Base-by-base conservation (phyloP, 2,329 filamentous ascomycete genomes). In the Didymellaceae sp. region DNA sequence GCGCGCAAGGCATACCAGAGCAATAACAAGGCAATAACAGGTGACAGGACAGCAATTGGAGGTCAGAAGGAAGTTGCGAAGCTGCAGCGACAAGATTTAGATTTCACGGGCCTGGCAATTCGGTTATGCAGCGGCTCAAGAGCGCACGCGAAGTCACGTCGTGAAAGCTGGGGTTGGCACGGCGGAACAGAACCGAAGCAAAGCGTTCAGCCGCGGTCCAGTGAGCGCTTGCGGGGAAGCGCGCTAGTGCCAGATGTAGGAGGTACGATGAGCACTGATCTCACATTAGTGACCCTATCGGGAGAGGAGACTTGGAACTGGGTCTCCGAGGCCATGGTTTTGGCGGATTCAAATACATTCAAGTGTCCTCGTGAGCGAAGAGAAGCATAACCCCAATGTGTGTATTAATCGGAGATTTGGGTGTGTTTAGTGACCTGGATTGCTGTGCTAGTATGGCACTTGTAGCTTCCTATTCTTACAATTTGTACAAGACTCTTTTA, bases 81-180 rank as follows among this genome's bases (percentile, higher is more conserved):
- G 38, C 26, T 52, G 48, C 38, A 45, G 48, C 37, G 18, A 28
- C 43, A n/a, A 24, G 26, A 17, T 9, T 10, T 25, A 32, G 32
- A 46, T 46, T 43, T 52, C 48, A 52, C 42, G 21, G 37, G 18
- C 38, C 37, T 25, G 37, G 48, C 48, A 42, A 38, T 52, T 52
- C 48, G 48, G 48, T 46, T 46, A 52, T 52, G 42, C 44, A 46
- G 48, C 48, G 48, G 48, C 48, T 52, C 48, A 52, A 45, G 42
- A 39, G 38, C 37, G 25, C 42, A 31, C 42, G 42, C 30, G 42
- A 52, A 18, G 43, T 52, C 48, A 37, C 31, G 38, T 39, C 48
- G 42, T 46, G 38, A 45, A 45, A 43, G 48, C 48, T 52, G 48
- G 48, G 48, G 48, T 52, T 52, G 42, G 48, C 45, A 43, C 6